Base-by-base conservation (phyloP, 371 early-diverging fungal genomes). In the Lichtheimia corymbifera region DNA sequence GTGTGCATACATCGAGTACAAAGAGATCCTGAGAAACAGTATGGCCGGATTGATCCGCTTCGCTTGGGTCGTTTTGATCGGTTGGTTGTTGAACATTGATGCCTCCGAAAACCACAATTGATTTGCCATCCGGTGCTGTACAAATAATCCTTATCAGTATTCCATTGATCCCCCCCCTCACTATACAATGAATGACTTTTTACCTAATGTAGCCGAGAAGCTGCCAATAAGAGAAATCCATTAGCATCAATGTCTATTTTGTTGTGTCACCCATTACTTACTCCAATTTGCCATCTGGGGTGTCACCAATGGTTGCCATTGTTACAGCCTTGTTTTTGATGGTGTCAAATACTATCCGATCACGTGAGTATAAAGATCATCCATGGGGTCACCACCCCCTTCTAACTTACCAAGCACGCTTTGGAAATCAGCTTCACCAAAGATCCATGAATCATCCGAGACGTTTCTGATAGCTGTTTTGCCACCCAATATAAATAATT, bases 401-500 rank as follows among this genome's bases (percentile, higher is more conserved):
- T 9, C 11, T 47, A n/a, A 50, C 59, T 59, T 73, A 79, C 79
- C 67, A 0, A 77, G 52, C 15, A 71, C 77, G 65, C 75, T 80
- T 42, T 50, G 55, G 41, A 76, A 80, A 40, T 73, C 80, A 17
- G 73, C 71, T 24, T 66, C 24, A 15, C 53, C 51, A 0, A 53
- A 50, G 3, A 59, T 42, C 66, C 61, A 67, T 12, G 49, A 47
- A 9, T 62, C 40, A 45, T 59, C 66, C 14, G 52, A 50, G 25
- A 61, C 61, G 50, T 64, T 62, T 14, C 52, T 22, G 22, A 58
- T 53, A 12, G 65, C 66, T 13, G 65, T 65, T 17, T 66, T 49
- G 17, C 80, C 80, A 45, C 80, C 80, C 45, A 80, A 53, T 27
- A 74, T 73, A 58, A 80, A 77, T 11, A 80, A 28, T 50, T 72